A percentile compares a stretch with the other conserved stretches of the same genome.
Conservation (phyloP, 2,329 filamentous ascomycete species). For the Neurospora sp. region DNA sequence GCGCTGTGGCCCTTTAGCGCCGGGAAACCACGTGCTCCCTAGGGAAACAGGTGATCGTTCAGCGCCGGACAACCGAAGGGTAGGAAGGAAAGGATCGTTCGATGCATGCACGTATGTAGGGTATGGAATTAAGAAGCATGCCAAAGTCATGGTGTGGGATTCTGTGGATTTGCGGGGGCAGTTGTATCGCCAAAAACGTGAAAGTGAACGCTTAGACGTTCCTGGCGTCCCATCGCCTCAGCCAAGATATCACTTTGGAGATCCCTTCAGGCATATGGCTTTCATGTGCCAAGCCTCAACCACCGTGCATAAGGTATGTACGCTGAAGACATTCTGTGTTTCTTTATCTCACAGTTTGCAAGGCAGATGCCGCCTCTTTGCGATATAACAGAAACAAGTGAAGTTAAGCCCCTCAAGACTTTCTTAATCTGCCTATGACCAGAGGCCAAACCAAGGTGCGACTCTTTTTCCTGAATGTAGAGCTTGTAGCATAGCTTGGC, state of each 20-base stretch:
- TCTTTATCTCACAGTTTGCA: background rate
- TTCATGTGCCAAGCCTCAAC: background rate
- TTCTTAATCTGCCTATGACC: background rate
- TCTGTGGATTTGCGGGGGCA: background rate
- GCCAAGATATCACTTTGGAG: background rate
- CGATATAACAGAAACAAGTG: background rate
- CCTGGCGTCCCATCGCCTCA: background rate
- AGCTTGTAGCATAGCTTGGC: background rate
- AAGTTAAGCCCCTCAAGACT: background rate
- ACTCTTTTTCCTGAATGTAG: background rate
- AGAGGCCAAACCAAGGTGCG: background rate
- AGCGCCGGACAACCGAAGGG: background rate
- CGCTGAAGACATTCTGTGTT: background rate
- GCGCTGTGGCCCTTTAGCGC: background rate
- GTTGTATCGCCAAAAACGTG: background rate
- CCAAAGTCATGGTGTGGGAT: background rate
- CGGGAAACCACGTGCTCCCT: background rate
- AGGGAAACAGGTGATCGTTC: background rate
- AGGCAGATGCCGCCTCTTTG: too few species aligned
- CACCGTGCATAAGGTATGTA: background rate
- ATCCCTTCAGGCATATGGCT: background rate
- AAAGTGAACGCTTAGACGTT: background rate
- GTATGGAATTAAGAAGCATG: background rate
- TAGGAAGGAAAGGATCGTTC: background rate
- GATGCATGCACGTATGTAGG: background rate